phyloP scores from a whole-genome alignment of 352 stramenopile species.

The Phytophthora aleatoria region DNA sequence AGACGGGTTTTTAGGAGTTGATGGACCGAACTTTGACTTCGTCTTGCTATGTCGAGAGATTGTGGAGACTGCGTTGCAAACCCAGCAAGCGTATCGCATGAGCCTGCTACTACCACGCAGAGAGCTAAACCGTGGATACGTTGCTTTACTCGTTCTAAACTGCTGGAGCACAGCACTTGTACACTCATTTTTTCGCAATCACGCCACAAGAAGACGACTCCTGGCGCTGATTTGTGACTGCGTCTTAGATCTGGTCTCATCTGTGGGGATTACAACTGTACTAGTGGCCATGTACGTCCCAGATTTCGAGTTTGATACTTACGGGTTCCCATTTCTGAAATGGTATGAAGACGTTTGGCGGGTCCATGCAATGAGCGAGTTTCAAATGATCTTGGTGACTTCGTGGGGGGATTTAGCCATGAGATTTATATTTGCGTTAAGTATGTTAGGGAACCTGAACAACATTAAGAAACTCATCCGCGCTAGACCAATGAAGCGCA shows the following conservation, averaged over 20 bases:
- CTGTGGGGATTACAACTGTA: constrained; percentile 35
- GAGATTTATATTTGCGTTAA: constrained; percentile 33
- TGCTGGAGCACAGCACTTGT: constrained; percentile 46
- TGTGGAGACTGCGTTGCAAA: constrained; percentile 37
- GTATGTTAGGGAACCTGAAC: constrained; percentile 37
- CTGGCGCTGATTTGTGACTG: constrained; percentile 41
- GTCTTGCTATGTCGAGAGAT: constrained; percentile 35
- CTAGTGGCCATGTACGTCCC: constrained; percentile 26
- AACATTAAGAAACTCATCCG: constrained; percentile 39
- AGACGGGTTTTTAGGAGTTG: constrained; percentile 33
- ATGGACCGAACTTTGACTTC: constrained; percentile 37
- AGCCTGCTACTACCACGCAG: constrained; percentile 27
- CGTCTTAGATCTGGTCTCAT: constrained; percentile 45
- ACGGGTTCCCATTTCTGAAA: constrained; percentile 30
- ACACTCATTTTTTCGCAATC: constrained; percentile 26
- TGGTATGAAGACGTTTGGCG: constrained; percentile 56
- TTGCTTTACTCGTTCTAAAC: constrained; percentile 33
- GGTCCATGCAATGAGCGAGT: constrained; percentile 48
- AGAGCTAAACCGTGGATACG: constrained; percentile 33
- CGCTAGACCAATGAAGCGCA: constrained; percentile 6
- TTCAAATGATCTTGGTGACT: constrained; percentile 44
- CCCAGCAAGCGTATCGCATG: constrained; percentile 37
- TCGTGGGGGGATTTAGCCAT: constrained; percentile 37
- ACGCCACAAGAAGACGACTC: constrained; percentile 19
- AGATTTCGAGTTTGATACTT: constrained; percentile 21